phyloP scores from a whole-genome alignment of 495 filamentous ascomycete genomes.

The Rhizodiscina lignyota region DNA sequence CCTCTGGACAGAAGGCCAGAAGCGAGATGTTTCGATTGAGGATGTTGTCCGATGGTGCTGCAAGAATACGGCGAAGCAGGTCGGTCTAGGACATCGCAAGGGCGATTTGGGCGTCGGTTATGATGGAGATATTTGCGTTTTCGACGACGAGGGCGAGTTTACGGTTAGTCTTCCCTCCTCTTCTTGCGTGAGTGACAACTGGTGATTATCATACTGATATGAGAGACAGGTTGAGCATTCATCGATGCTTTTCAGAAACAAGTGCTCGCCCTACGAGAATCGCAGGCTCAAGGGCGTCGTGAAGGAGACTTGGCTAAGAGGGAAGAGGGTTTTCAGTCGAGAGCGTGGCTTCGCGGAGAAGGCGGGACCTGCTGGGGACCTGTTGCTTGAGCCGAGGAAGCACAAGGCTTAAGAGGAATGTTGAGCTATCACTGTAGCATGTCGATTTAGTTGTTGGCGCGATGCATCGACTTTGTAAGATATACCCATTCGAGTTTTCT shows the following conservation, averaged over 20 bases:
- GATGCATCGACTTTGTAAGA: too few species aligned
- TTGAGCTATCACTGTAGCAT: too few species aligned
- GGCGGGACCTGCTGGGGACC: constrained; percentile 35
- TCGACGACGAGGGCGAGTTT: constrained; percentile 72
- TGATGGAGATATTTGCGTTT: constrained; percentile 86
- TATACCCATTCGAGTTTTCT: too few species aligned
- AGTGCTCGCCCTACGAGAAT: constrained; percentile 85
- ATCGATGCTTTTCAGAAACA: constrained; percentile 85
- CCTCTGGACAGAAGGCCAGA: constrained; percentile 61
- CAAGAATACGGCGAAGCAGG: constrained; percentile 76
- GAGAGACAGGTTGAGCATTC: constrained; percentile 14
- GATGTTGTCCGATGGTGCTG: constrained; percentile 77
- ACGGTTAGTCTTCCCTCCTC: constrained; percentile 26
- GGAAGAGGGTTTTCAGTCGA: constrained; percentile 52
- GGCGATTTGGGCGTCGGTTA: constrained; percentile 69
- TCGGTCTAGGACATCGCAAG: constrained; percentile 70
- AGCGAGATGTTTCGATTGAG: constrained; percentile 37
- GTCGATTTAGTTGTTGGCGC: too few species aligned
- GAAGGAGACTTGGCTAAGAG: constrained; percentile 78
- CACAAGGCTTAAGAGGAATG: too few species aligned
- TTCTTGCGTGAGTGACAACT: neutral
- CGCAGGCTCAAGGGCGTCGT: constrained; percentile 65
- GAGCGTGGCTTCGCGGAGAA: constrained; percentile 44
- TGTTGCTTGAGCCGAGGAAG: constrained; percentile 43
- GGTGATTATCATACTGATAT: neutral